Percentiles rank a stretch among this genome's conserved stretches.
phyloP scores from a whole-genome alignment of 768 basidiomycete genomes.

The Suillus plorans region DNA sequence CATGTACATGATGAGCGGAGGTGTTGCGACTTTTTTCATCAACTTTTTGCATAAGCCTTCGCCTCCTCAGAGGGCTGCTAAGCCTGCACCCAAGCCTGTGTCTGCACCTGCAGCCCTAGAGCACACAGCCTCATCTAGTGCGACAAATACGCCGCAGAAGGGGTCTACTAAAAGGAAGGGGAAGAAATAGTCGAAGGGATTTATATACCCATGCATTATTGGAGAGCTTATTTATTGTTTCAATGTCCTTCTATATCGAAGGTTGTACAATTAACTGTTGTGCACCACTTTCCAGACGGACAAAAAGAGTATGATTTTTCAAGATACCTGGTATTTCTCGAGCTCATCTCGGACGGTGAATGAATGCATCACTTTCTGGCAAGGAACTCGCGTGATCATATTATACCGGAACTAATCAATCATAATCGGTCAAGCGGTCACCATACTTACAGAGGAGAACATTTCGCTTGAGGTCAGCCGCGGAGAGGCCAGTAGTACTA shows the following conservation, averaged over 20 bases:
- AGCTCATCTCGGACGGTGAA: background rate
- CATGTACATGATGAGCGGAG: constrained; percentile 64
- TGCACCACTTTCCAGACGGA: background rate
- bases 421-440: background rate
- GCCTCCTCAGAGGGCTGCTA: constrained; percentile 9
- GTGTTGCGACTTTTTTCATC: constrained; percentile 64
- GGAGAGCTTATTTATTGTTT: background rate
- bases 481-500: background rate
- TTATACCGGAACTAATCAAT: background rate
- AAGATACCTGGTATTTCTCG: no score
- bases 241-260: background rate
- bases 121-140: constrained; percentile 9
- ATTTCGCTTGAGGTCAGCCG: background rate
- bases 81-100: background rate
- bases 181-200: constrained; percentile 16
- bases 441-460: background rate
- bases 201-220: background rate
- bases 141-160: constrained; percentile 20
- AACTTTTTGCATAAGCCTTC: constrained; percentile 55
- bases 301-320: background rate
- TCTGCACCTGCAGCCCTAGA: constrained; percentile 5
- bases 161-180: constrained; percentile 28
- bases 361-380: background rate
- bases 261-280: background rate
- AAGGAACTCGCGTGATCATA: background rate